Evolutionary conservation across 2,329 filamentous ascomycete genomes (phyloP), one percentile per base, ranked within the genome.

Genomic region (Xylaria multiplex): DNA sequence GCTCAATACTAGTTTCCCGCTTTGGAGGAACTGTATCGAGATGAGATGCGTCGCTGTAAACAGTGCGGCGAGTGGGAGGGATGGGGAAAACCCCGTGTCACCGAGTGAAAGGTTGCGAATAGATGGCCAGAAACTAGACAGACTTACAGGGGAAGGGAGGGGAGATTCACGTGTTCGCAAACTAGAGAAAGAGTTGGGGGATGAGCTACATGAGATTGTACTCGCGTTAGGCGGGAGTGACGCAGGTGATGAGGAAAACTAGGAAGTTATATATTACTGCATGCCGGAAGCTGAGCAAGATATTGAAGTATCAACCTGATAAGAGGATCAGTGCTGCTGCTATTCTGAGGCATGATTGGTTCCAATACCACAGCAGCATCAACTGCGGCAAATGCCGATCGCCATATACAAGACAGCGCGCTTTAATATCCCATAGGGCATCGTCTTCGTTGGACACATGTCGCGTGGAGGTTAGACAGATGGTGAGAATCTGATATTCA

Each of bases 311-410:
- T 30, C 16, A 59, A 2, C 49, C 64, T 1, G 19, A 24, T 2
- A 6, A 64, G 2, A 50, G 69, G 16, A 13, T 50, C 14, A n/a
- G 27, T 1, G 54, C 53, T 9, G 24, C 32, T 3, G 6, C 45
- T n/a, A 24, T 22, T n/a, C 43, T 67, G 4, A 30, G 30, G n/a
- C 64, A 69, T 40, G 13, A n/a, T 3, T 69, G 67, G 67, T 67
- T 69, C 42, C 49, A 48, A 49, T 27, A 3, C 2, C 8, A 24
- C 13, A 27, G 1, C 30, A 46, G 13, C 5, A 13, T 1, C 11
- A 1, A 3, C 24, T 5, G 9, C 1, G 4, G 24, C 6, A 57
- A n/a, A 6, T 16, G 22, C 27, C 27, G 27, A 27, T 5, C 27
- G 2, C 27, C 27, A 27, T 27, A 27, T 27, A 27, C 27, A 27